Evolutionary conservation across 1,139 yeast species (phyloP), one percentile per base, ranked within the genome.

Genomic region (Magnusiomyces clavatus): DNA sequence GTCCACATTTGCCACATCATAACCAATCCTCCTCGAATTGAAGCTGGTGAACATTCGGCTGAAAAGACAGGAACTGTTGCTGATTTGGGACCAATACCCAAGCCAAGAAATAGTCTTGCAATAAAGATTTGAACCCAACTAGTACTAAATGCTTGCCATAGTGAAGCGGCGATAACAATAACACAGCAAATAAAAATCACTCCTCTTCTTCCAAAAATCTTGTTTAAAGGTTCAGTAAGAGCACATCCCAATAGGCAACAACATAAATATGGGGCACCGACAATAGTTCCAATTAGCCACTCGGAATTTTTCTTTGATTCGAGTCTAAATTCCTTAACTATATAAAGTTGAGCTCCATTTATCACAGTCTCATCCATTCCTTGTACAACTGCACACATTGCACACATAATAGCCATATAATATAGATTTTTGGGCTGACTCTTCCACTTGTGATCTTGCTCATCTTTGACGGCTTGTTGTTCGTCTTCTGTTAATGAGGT

Each of bases 1-100:
- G 95, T 86, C 77, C 86, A 86, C 66, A 84, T 78, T 70, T 86
- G 95, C 95, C 95, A 86, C 73, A 83, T 77, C 92, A 86, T 85
- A 49, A 86, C 89, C 57, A 86, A 70, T 2, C 89, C 80, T 57
- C 95, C 95, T 64, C 95, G 76, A 57, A 86, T 81, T 40, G 76
- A 75, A 42, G 84, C 82, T 2, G 95, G 95, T 3, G 87, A 73
- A 66, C 88, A 82, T 65, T 86, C 95, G 8, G 94, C 89, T 39
- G 89, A 77, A 63, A 82, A 84, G 16, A 86, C 86, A 13, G 94
- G 94, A 12, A 84, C 87, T 20, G 94, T 85, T 10, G 90, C 83
- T 14, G 86, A 80, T 64, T 84, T 84, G 52, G 87, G 84, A 56
- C 95, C 95, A 58, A 86, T 76, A 55, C 94, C 94, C 54, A 85